Percentiles rank a stretch among this genome's conserved stretches.
Evolutionary conservation across 1,139 yeast species (phyloP).

Genomic region (Candida tunisiensis): DNA sequence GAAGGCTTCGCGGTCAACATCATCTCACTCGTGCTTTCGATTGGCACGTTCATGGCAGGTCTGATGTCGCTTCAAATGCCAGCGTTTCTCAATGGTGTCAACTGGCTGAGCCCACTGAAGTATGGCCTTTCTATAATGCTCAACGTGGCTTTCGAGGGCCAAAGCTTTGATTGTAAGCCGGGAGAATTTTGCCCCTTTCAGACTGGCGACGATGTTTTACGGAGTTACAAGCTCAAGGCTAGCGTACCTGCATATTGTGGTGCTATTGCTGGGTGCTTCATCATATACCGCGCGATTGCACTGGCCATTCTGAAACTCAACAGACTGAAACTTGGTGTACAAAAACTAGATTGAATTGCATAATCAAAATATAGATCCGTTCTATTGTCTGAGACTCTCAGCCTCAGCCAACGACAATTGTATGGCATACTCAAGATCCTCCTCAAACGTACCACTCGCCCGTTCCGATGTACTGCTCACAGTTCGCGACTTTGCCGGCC

Average conservation of each 20-base stretch:
- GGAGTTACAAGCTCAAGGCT: conserved; percentile 25
- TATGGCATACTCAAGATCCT: no score
- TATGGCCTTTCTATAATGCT: conserved; percentile 44
- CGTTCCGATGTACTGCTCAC: no score
- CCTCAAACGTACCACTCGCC: no score
- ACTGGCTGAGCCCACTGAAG: conserved; percentile 58
- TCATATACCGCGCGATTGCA: conserved; percentile 23
- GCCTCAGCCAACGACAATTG: no score
- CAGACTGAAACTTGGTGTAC: conserved; percentile 12
- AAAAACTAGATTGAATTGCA: not conserved
- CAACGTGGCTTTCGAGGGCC: conserved; percentile 29
- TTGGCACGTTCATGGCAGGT: conserved; percentile 80
- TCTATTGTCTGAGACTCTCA: no score
- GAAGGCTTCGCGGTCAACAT: conserved; percentile 68
- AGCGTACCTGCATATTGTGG: conserved; percentile 19
- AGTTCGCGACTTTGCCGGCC: no score
- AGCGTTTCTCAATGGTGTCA: conserved; percentile 45
- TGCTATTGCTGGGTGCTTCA: conserved; percentile 16
- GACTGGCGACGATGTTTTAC: conserved; percentile 33
- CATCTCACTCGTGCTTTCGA: conserved; percentile 41
- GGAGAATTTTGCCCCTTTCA: conserved; percentile 29
- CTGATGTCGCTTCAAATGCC: conserved; percentile 68
- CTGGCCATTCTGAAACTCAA: conserved; percentile 11
- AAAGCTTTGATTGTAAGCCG: conserved; percentile 13
- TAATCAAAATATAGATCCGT: no score